Evolutionary conservation across 257 asterid genomes (phyloP), one percentile per base, ranked within the genome.

Genomic region (Dorcoceras hygrometricum): DNA sequence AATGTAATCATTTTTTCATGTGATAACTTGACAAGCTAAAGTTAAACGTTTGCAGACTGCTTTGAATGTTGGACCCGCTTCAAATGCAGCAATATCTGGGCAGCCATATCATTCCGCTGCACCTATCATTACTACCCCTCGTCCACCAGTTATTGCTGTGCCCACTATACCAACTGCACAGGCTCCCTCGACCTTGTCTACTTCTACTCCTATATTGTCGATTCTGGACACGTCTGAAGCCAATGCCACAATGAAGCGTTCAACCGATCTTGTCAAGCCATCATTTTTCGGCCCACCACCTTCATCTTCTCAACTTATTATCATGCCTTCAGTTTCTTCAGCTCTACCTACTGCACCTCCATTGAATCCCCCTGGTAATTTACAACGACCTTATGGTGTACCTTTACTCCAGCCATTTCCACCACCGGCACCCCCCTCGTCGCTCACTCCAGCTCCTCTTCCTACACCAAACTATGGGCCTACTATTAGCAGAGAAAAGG

Each of bases 341-440:
- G 68, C 96, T 62, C 56, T 83, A 66, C 91, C 95, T 34, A 85
- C 94, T 72, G 96, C 95, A 8, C 91, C 99, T 63, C 95, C 93
- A 46, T 75, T 87, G 55, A 83, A 81, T 74, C 78, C 89, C 73
- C 85, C 86, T 27, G 84, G 75, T 43, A 76, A 61, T 77, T 71
- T 83, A 28, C 95, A 81, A 69, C 86, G 89, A 67, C 96, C 94
- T 58, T 90, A 89, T 74, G 98, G 96, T 70, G 79, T 95, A 58
- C 98, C 99, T n/a, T 73, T 91, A 74, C 98, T 95, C 57, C 96
- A 95, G 90, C 98, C 99, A 66, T 95, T 91, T 73, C 99, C 99
- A 71, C 97, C 99, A 8, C 98, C 99, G 4, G 86, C 89, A 16
- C 99, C 99, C 16, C 98, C 99, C 39, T 96, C 88, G 22, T 91